phyloP scores from a whole-genome alignment of 371 early-diverging fungal genomes.

The Mucor piriformis region DNA sequence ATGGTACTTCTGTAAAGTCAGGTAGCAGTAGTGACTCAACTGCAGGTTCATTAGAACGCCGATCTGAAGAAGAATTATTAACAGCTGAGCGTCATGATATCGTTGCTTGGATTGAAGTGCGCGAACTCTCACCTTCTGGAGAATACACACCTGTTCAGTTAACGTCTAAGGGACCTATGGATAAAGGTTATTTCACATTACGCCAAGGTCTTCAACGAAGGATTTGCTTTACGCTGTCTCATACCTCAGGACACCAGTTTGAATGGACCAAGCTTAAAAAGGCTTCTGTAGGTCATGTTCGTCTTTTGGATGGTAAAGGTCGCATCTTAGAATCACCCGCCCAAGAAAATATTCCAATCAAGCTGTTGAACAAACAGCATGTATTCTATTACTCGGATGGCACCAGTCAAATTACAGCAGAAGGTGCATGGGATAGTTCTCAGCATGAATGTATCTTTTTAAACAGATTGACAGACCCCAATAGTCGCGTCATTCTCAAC shows the following conservation, averaged over 20 bases:
- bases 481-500: conserved; percentile 62
- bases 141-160: conserved; percentile 76
- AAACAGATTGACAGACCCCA: conserved; percentile 67
- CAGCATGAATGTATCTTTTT: conserved; percentile 76
- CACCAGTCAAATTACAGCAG: conserved; percentile 60
- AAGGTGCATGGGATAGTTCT: conserved; percentile 85
- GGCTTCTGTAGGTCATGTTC: conserved; percentile 67
- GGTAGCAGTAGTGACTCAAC: conserved; percentile 23
- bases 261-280: conserved; percentile 60
- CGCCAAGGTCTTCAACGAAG: conserved; percentile 88
- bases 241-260: conserved; percentile 77
- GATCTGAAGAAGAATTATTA: conserved; percentile 69
- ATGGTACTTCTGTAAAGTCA: conserved; percentile 30
- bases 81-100: conserved; percentile 74
- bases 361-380: conserved; percentile 50
- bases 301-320: conserved; percentile 68
- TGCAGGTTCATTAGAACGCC: conserved; percentile 43
- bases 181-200: conserved; percentile 72
- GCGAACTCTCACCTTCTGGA: conserved; percentile 72
- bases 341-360: conserved; percentile 57
- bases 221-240: conserved; percentile 68
- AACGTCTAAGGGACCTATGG: conserved; percentile 51
- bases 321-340: conserved; percentile 58
- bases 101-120: conserved; percentile 66
- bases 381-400: conserved; percentile 61